Conservation (phyloP, 2,329 filamentous ascomycete species). For the Trichophyton simii region DNA sequence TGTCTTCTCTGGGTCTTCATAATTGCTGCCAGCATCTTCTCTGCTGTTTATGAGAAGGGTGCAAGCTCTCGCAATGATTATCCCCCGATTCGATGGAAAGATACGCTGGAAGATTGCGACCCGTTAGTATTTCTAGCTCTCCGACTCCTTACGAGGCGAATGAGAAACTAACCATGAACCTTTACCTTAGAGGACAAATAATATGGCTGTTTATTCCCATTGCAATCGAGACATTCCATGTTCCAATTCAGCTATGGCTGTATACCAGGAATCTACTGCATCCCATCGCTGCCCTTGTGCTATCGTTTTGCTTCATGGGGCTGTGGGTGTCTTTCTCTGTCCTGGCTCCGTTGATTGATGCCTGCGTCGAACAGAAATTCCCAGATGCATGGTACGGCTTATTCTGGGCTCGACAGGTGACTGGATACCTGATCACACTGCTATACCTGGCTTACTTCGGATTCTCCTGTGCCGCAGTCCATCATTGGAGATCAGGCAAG, state of each 20-base stretch:
- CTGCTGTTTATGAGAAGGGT: neutral
- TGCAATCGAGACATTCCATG: slow-evolving; percentile 4
- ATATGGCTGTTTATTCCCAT: slow-evolving; percentile 4
- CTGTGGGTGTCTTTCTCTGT: neutral
- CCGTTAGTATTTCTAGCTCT: neutral
- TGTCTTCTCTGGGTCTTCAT: slow-evolving; percentile 3
- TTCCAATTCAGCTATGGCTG: slow-evolving; percentile 7
- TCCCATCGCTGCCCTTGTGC: slow-evolving; percentile 6
- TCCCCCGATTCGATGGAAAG: neutral
- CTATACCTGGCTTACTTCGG: slow-evolving; percentile 7
- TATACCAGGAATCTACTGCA: slow-evolving; percentile 2
- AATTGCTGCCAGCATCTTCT: neutral
- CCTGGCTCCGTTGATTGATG: neutral
- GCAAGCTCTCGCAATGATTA: neutral
- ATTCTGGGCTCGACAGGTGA: slow-evolving; percentile 4
- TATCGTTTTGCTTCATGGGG: slow-evolving; percentile 1
- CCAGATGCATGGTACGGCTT: neutral
- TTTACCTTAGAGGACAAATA: neutral
- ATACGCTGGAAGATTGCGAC: neutral
- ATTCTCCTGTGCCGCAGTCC: neutral
- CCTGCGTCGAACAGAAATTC: neutral
- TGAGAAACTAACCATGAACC: no score
- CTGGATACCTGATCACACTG: slow-evolving; percentile 2
- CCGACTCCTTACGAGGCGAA: neutral
- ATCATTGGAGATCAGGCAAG: slow-evolving; percentile 1